Percentiles rank a stretch among this genome's conserved stretches.
phyloP scores from a whole-genome alignment of 352 stramenopile genomes.

The Globisporangium echinulatum region DNA sequence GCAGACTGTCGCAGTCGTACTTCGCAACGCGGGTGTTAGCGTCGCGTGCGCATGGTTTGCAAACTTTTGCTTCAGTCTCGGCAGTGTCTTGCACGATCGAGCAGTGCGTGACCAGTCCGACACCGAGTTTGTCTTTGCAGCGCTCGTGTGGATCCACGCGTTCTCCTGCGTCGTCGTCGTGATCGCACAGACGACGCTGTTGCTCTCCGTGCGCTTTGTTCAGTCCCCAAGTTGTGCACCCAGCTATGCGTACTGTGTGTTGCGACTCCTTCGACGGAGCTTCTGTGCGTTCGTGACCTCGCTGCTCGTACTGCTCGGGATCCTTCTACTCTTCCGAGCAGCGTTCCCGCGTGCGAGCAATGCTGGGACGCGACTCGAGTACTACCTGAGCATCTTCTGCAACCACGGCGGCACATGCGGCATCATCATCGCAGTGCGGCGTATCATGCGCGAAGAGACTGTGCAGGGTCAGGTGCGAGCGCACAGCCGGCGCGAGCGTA shows the following conservation, averaged over 20 bases:
- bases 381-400: conserved; percentile 4
- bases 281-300: neutral
- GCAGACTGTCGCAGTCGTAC: conserved; percentile 5
- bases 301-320: conserved; percentile 1
- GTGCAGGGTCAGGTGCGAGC: neutral
- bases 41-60: conserved; percentile 18
- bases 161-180: conserved; percentile 20
- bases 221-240: conserved; percentile 8
- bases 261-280: conserved; percentile 4
- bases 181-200: conserved; percentile 18
- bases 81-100: conserved; percentile 19
- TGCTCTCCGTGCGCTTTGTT: conserved; percentile 20
- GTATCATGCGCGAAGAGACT: neutral
- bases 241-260: conserved; percentile 12
- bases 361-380: neutral
- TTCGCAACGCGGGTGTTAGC: conserved; percentile 21
- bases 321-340: neutral
- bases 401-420: conserved; percentile 1
- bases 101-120: conserved; percentile 12
- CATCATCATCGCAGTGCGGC: neutral
- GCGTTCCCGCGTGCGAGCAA: neutral
- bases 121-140: conserved; percentile 14
- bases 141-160: conserved; percentile 22
- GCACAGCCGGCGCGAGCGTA: neutral
- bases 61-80: conserved; percentile 20